Evolutionary conservation across 495 filamentous ascomycete genomes (phyloP).

Genomic region (Penicillium psychrofluorescens): DNA sequence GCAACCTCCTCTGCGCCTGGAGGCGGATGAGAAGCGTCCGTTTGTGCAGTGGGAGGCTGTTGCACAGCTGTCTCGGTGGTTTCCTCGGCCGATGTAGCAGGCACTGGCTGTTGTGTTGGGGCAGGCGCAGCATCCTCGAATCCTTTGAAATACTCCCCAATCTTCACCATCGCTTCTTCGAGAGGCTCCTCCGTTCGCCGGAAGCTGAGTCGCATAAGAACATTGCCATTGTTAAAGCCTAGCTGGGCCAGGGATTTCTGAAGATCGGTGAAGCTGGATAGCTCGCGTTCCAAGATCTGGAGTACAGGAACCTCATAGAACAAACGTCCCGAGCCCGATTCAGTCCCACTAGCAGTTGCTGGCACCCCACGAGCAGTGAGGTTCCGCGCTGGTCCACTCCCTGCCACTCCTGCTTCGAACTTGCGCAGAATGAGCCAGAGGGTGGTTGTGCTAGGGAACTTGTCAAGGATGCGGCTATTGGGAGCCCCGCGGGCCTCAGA

Average conservation of each 20-base stretch:
- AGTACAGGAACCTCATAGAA: constrained; percentile 84
- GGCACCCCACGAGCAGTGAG: constrained; percentile 74
- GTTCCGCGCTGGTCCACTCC: constrained; percentile 51
- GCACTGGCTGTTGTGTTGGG: constrained; percentile 4
- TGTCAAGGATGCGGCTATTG: constrained; percentile 64
- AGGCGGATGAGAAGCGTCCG: too few relatives aligned
- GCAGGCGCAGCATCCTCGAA: constrained; percentile 25
- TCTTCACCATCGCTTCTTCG: constrained; percentile 78
- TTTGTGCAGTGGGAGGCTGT: not conserved
- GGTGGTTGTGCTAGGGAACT: constrained; percentile 75
- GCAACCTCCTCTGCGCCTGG: too few relatives aligned
- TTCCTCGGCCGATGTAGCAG: constrained; percentile 6
- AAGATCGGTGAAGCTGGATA: constrained; percentile 68
- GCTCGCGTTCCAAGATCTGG: constrained; percentile 68
- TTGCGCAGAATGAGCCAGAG: constrained; percentile 83
- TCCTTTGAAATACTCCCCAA: constrained; percentile 59
- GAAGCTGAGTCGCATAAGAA: constrained; percentile 71
- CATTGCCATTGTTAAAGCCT: constrained; percentile 75
- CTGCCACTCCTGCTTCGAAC: constrained; percentile 66
- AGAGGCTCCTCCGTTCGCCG: constrained; percentile 67
- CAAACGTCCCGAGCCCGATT: constrained; percentile 56
- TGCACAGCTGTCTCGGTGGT: constrained; percentile 10
- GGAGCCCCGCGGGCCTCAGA: constrained; percentile 49
- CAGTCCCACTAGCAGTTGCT: constrained; percentile 42
- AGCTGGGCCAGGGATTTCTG: constrained; percentile 84